Conservation (phyloP, 345 rosid species). For the Litchi chinensis region DNA sequence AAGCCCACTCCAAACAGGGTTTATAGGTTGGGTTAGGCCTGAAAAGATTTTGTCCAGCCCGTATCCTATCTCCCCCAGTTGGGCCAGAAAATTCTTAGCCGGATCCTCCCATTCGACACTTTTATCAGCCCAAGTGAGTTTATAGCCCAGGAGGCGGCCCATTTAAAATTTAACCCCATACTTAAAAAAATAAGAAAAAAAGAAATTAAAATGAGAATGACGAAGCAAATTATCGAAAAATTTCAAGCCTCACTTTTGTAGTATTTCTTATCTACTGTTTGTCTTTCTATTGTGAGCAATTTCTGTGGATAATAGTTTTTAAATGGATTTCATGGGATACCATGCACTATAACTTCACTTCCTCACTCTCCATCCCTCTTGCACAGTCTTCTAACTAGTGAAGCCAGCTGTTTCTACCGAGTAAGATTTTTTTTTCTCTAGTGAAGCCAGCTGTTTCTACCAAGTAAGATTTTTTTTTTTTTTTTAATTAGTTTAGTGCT, state of each 20-base stretch:
- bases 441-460: constrained; percentile 5
- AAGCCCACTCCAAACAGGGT: no score
- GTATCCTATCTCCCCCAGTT: no score
- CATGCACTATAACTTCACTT: background rate
- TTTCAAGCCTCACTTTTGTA: constrained; percentile 7
- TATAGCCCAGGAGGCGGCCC: background rate
- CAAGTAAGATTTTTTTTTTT: background rate
- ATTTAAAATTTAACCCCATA: background rate
- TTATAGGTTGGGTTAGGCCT: no score
- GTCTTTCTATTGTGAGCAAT: background rate
- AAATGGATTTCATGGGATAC: background rate
- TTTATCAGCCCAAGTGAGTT: no score
- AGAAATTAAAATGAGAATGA: background rate
- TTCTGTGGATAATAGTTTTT: constrained; percentile 13
- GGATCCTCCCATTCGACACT: no score
- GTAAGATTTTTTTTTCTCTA: background rate
- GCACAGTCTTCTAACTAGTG: background rate
- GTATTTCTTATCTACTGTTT: constrained; percentile 12
- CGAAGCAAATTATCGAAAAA: background rate
- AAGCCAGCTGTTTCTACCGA: background rate
- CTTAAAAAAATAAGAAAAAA: no score
- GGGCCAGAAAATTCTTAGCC: no score
- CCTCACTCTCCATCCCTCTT: background rate
- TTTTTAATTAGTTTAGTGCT: background rate
- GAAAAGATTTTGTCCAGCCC: no score